phyloP scores from a whole-genome alignment of 495 filamentous ascomycete genomes.

The Parathielavia appendiculata region DNA sequence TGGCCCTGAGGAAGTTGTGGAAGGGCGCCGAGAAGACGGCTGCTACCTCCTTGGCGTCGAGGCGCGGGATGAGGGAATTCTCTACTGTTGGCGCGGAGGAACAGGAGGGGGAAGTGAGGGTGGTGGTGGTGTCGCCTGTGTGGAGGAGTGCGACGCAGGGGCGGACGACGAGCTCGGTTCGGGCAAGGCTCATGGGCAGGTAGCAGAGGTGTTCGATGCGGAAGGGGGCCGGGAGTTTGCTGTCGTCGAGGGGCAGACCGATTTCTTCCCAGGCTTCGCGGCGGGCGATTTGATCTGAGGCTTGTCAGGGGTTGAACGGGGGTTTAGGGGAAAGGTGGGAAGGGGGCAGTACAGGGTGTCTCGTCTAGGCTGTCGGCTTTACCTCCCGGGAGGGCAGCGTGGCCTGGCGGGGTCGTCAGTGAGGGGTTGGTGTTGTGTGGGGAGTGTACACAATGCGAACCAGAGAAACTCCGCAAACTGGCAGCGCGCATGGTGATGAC shows the following conservation, averaged over 20 bases:
- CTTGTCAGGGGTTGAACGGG: background rate
- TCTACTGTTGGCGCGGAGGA: slow-evolving; percentile 47
- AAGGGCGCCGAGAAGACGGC: slow-evolving; percentile 87
- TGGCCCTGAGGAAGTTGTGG: slow-evolving; percentile 57
- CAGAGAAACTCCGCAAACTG: slow-evolving; percentile 58
- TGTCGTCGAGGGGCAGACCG: slow-evolving; percentile 64
- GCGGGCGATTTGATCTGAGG: slow-evolving; percentile 71
- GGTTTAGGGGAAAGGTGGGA: background rate
- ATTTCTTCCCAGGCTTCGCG: slow-evolving; percentile 90
- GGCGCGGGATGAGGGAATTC: slow-evolving; percentile 64
- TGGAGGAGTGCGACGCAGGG: slow-evolving; percentile 83
- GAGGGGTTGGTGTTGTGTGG: background rate
- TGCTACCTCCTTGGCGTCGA: slow-evolving; percentile 82
- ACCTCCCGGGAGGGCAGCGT: slow-evolving; percentile 84
- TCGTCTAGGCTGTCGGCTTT: slow-evolving; percentile 48
- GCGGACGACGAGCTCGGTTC: slow-evolving; percentile 73
- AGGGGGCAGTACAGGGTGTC: slow-evolving; percentile 38
- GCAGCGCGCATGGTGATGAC: slow-evolving; percentile 83
- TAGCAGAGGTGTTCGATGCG: slow-evolving; percentile 78
- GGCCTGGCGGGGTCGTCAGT: slow-evolving; percentile 45
- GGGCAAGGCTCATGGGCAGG: slow-evolving; percentile 72
- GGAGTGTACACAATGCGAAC: slow-evolving; percentile 21
- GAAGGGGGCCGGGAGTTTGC: slow-evolving; percentile 63
- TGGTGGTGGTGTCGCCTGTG: slow-evolving; percentile 38
- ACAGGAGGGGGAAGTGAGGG: slow-evolving; percentile 11